Percentiles rank a stretch among this genome's conserved stretches.
Conservation (phyloP, 2,329 filamentous ascomycete species). For the Apiospora saccharicola region DNA sequence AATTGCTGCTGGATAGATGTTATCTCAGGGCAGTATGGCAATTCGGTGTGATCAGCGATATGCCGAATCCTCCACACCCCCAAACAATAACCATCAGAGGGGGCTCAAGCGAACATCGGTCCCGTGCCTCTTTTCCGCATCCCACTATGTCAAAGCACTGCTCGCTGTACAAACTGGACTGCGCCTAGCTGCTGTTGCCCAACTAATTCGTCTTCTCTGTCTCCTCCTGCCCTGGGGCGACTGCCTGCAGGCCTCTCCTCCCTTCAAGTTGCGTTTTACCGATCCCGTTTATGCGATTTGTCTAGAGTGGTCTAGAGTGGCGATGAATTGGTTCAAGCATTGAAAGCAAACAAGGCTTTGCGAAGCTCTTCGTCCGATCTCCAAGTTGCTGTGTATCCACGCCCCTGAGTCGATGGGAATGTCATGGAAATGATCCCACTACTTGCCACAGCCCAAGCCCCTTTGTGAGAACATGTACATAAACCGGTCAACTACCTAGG, state of each 20-base stretch:
- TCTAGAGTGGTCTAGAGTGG: neutral
- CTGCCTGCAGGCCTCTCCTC: slow-evolving; percentile 5
- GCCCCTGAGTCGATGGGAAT: slow-evolving; percentile 1
- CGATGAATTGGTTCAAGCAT: neutral
- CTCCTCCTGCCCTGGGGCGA: neutral
- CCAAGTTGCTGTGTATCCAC: slow-evolving; percentile 2
- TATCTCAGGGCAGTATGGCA: neutral
- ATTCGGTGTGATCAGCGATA: neutral
- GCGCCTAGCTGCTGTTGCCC: neutral
- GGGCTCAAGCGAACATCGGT: slow-evolving; percentile 14
- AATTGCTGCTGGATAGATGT: neutral
- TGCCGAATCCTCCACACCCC: slow-evolving; percentile 1
- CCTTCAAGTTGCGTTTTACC: neutral
- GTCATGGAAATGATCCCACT: slow-evolving; percentile 9
- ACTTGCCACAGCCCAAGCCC: neutral
- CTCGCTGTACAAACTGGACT: neutral
- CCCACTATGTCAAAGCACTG: slow-evolving; percentile 7
- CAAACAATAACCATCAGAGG: neutral
- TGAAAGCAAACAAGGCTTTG: slow-evolving; percentile 20
- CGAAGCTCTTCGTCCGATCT: slow-evolving; percentile 19
- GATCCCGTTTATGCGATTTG: neutral
- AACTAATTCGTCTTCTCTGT: neutral
- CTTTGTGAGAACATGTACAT: no score
- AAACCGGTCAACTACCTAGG: no score
- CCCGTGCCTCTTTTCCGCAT: slow-evolving; percentile 4